Conservation (phyloP, 2,329 filamentous ascomycete genomes). For the Penicillium glabrum region DNA sequence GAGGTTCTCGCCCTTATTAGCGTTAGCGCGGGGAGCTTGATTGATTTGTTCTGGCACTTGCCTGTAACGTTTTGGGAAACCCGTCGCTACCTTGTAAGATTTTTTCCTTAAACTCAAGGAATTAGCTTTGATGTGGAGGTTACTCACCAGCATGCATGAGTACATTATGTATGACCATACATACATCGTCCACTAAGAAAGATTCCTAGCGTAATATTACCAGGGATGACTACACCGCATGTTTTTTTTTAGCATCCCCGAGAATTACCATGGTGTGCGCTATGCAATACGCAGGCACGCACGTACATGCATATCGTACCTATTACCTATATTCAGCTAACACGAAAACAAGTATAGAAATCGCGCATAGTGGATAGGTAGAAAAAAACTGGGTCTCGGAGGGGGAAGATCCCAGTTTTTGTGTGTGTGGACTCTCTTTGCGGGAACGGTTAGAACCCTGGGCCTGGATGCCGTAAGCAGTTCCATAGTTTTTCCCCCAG, state of each 20-base stretch:
- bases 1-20: neutral
- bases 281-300: neutral
- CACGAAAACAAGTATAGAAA: neutral
- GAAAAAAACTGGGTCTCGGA: neutral
- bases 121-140: neutral
- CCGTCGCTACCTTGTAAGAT: neutral
- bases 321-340: neutral
- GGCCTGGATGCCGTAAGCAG: neutral
- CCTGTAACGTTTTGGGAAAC: neutral
- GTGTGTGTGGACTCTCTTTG: neutral
- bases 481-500: neutral
- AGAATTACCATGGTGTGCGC: neutral
- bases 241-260: neutral
- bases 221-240: slow-evolving; percentile 3
- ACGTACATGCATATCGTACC: neutral
- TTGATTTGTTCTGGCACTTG: neutral
- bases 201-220: no score
- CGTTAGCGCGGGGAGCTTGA: neutral
- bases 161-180: no score
- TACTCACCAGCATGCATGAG: neutral
- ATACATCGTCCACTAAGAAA: no score
- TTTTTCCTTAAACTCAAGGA: neutral
- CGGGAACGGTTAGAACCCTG: no score
- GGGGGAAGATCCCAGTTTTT: neutral
- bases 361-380: neutral